A percentile compares a stretch with the other conserved stretches of the same genome.
These are phyloP conservation scores for Diaporthe caulivora DNA, from an alignment of 2,329 filamentous ascomycete genomes.

Conservation along the genomic window DNA sequence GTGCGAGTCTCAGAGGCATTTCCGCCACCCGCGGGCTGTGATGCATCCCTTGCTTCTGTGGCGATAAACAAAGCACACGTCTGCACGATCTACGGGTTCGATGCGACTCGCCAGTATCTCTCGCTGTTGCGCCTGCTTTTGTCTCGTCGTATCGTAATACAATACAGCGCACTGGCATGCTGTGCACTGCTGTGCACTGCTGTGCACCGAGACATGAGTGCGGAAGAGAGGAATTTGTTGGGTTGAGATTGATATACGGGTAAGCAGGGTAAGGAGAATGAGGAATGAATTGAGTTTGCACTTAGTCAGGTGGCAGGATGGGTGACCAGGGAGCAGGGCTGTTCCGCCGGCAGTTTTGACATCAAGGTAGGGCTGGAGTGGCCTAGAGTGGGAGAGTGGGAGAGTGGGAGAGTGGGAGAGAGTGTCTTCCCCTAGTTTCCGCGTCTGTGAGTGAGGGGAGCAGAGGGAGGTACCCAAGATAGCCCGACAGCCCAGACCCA, in stretches of 20 bases:
- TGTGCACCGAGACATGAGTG: constrained; percentile 21
- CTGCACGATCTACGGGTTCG: constrained; percentile 16
- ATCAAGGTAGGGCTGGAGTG: constrained; percentile 15
- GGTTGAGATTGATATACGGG: background rate
- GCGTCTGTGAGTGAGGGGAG: background rate
- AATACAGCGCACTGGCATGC: constrained; percentile 26
- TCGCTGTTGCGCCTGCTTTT: background rate
- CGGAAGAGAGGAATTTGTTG: constrained; percentile 23
- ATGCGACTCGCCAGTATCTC: constrained; percentile 13
- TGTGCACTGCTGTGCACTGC: no score
- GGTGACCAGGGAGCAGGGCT: background rate
- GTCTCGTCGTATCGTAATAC: constrained; percentile 22
- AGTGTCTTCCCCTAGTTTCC: constrained; percentile 25
- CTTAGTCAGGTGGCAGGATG: background rate
- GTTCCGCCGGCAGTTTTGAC: background rate
- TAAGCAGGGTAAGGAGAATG: no score
- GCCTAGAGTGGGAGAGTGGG: background rate
- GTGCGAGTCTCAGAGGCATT: constrained; percentile 19
- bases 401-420: background rate
- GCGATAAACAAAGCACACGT: background rate
- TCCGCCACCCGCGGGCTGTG: background rate
- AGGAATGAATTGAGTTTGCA: background rate
- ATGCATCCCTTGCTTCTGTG: constrained; percentile 23
- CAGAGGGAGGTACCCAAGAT: background rate
- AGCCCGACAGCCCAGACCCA: background rate